Base-by-base conservation (phyloP, 2,329 filamentous ascomycete species). In the Aspergillus brasiliensis region DNA sequence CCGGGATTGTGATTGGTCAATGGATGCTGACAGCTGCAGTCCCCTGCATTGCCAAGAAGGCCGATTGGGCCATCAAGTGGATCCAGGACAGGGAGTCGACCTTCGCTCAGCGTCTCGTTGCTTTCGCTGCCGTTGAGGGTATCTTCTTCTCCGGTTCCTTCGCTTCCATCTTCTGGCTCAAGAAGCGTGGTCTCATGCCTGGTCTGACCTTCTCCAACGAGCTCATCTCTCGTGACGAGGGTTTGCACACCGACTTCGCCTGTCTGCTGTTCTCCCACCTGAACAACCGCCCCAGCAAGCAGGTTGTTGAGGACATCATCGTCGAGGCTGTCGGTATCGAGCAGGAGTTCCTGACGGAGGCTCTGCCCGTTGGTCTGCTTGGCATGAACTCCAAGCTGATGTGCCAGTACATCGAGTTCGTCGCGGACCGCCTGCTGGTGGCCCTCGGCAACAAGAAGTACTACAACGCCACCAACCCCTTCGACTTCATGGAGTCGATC, bases 401-500 rank as follows among this genome's bases (percentile, higher is more conserved):
- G 95, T 96, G 96, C 86, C 94, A 98, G 82, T 99, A 99, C 85
- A 99, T 99, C 69, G 95, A 99, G 86, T 99, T 99, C 71, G 95
- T 99, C 51, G 95, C 95, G 65, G 95, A 99, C 78, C 91, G 95
- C 71, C 89, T 99, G 37, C 87, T 99, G 37, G 83, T 98, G 60
- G 89, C 95, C 31, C 90, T 99, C 49, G 95, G 95, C 73, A 97
- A 97, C 80, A 86, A 91, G 71, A 98, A 97, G 85, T 84, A 91
- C 72, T 99, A 96, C 87, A 91, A 95, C 75, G 84, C 90, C 25
- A 86, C 89, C 77, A 99, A 99, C 83, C 95, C 95, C 76, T 99
- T 99, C 78, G 95, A 99, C 85, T 99, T 99, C 81, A 99, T 99
- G 95, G 95, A 99, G 86, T 97, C 97, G 82, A 99, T 99, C 80